Evolutionary conservation across 2,329 filamentous ascomycete genomes (phyloP).

Genomic region (Alternaria consortialis): DNA sequence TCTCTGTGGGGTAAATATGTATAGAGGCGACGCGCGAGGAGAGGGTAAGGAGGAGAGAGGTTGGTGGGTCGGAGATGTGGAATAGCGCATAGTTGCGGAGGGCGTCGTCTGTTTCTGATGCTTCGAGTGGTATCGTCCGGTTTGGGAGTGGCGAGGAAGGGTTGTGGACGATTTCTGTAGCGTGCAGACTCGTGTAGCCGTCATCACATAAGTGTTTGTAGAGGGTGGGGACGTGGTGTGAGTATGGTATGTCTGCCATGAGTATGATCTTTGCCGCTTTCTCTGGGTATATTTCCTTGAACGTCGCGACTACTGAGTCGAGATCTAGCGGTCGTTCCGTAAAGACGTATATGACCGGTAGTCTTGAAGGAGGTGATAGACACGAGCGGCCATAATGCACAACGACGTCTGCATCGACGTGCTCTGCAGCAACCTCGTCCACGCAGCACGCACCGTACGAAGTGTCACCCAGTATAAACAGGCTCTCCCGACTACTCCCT

Average conservation of each 20-base stretch:
- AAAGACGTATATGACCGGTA: constrained; percentile 92
- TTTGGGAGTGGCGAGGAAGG: constrained; percentile 86
- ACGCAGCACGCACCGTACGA: constrained; percentile 98
- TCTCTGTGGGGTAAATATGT: constrained; percentile 75
- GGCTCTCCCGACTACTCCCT: constrained; percentile 50
- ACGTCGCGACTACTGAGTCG: constrained; percentile 66
- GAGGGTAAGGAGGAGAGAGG: constrained; percentile 85
- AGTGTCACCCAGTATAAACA: constrained; percentile 92
- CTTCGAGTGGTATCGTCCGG: constrained; percentile 69
- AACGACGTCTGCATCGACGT: constrained; percentile 87
- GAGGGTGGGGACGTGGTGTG: constrained; percentile 73
- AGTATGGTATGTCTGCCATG: constrained; percentile 90
- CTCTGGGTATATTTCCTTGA: constrained; percentile 74
- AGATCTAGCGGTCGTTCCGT: constrained; percentile 76
- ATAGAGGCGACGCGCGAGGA: constrained; percentile 81
- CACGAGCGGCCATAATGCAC: constrained; percentile 95
- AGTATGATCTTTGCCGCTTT: constrained; percentile 73
- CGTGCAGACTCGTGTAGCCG: constrained; percentile 76
- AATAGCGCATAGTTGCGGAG: constrained; percentile 79
- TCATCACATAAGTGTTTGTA: constrained; percentile 61
- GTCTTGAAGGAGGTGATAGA: constrained; percentile 83
- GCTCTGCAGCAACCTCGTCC: constrained; percentile 95
- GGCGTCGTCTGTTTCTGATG: constrained; percentile 55
- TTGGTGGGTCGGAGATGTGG: constrained; percentile 82
- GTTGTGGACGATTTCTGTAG: constrained; percentile 77